These are phyloP conservation scores for Podospora australis DNA, from an alignment of 495 filamentous ascomycete species.

Conservation along the genomic window DNA sequence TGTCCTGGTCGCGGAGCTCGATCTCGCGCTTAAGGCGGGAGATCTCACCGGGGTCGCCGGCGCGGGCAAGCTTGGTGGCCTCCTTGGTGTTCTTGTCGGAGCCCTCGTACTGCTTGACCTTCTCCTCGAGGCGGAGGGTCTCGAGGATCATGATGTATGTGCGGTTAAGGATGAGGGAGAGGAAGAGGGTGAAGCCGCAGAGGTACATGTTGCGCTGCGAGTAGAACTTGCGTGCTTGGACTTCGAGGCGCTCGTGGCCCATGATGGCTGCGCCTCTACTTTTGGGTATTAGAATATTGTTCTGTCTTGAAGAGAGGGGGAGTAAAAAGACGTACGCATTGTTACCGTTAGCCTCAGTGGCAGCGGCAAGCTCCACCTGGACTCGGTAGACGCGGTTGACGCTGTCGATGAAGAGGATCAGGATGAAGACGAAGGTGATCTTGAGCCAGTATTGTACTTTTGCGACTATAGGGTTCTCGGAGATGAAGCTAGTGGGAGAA, in stretches of 20 bases:
- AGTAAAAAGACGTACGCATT: conserved; percentile 21
- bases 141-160: conserved; percentile 98
- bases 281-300: conserved; percentile 13
- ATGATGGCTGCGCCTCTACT: conserved; percentile 52
- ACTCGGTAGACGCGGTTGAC: conserved; percentile 98
- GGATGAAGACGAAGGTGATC: conserved; percentile 97
- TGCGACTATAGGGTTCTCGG: conserved; percentile 64
- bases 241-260: conserved; percentile 91
- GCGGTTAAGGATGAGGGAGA: conserved; percentile 97
- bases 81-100: conserved; percentile 67
- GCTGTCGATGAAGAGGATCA: conserved; percentile 96
- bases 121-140: conserved; percentile 85
- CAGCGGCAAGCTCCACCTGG: conserved; percentile 71
- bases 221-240: conserved; percentile 99
- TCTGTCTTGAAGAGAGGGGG: too few species aligned
- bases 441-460: conserved; percentile 52
- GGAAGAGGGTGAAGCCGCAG: conserved; percentile 97
- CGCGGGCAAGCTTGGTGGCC: conserved; percentile 69
- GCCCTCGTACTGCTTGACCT: conserved; percentile 80
- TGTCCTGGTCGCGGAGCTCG: conserved; percentile 63
- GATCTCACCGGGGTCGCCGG: conserved; percentile 53
- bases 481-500: conserved; percentile 50
- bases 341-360: conserved; percentile 39
- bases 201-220: conserved; percentile 99
- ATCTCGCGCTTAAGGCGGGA: conserved; percentile 61